These are phyloP conservation scores for Aureobasidium zeae DNA, from an alignment of 2,329 filamentous ascomycete genomes.

Conservation along the genomic window DNA sequence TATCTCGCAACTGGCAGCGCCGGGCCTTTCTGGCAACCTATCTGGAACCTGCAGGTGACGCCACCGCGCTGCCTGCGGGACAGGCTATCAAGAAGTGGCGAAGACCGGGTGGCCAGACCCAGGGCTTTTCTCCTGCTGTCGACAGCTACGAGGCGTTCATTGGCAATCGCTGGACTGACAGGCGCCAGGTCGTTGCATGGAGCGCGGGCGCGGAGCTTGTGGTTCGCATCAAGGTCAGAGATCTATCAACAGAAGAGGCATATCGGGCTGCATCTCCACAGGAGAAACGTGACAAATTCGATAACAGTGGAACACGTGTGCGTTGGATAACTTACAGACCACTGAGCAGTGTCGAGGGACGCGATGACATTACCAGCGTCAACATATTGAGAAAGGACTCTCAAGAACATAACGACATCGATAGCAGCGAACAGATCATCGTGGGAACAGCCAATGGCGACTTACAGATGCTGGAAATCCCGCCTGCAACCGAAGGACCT, in stretches of 20 bases:
- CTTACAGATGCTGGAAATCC: constrained; percentile 31
- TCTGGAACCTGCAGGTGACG: constrained; percentile 35
- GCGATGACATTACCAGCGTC: constrained; percentile 51
- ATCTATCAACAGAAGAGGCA: constrained; percentile 18
- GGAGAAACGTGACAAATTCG: constrained; percentile 25
- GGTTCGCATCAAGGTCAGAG: constrained; percentile 39
- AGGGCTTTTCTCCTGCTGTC: constrained; percentile 51
- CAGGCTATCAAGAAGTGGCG: constrained; percentile 30
- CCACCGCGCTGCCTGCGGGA: constrained; percentile 27
- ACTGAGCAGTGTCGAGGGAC: constrained; percentile 40
- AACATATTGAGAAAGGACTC: constrained; percentile 39
- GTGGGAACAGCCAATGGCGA: constrained; percentile 49
- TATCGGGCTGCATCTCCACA: constrained; percentile 14
- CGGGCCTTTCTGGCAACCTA: constrained; percentile 48
- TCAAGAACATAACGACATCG: constrained; percentile 26
- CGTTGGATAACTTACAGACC: constrained; percentile 46
- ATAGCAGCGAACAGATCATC: constrained; percentile 36
- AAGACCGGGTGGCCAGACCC: constrained; percentile 40
- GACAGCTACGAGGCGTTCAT: constrained; percentile 49
- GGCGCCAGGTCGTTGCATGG: constrained; percentile 50
- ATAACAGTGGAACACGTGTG: constrained; percentile 26
- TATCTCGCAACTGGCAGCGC: constrained; percentile 49
- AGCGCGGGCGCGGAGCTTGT: constrained; percentile 51
- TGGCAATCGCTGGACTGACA: constrained; percentile 36
- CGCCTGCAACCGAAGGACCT: constrained; percentile 16